Conservation (phyloP, 208 protist genomes). For the Borovskyia barvae region DNA sequence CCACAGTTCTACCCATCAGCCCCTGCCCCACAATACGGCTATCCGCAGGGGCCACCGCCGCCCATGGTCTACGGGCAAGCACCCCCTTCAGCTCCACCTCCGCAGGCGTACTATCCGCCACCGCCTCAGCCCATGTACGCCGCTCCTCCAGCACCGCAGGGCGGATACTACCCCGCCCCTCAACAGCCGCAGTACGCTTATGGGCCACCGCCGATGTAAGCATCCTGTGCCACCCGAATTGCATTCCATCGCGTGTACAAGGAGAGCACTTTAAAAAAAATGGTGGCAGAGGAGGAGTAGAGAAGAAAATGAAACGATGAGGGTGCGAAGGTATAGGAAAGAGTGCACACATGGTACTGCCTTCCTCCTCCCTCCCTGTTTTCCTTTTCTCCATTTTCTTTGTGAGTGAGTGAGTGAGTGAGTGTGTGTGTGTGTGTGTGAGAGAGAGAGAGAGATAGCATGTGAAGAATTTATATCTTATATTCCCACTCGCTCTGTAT, state of each 20-base stretch:
- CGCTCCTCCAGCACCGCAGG: not conserved
- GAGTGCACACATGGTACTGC: not conserved
- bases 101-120: slow-evolving; percentile 3
- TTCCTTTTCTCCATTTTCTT: no score
- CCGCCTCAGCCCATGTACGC: slow-evolving; percentile 6
- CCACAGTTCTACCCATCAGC: slow-evolving; percentile 15
- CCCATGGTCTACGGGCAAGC: not conserved
- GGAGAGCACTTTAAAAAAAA: no score
- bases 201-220: not conserved
- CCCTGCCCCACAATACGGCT: not conserved
- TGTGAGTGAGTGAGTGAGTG: no score
- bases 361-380: not conserved
- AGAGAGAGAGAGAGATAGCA: no score
- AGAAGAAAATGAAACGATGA: no score
- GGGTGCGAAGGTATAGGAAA: not conserved
- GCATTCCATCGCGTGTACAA: no score
- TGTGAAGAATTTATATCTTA: no score
- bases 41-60: slow-evolving; percentile 3
- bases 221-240: not conserved
- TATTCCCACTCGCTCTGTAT: no score
- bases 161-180: slow-evolving; percentile 1
- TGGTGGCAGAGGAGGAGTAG: no score
- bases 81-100: not conserved
- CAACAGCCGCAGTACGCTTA: slow-evolving; percentile 7
- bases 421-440: no score